These are phyloP conservation scores for Globisporangium ultimum DNA, from an alignment of 352 stramenopile species.

Conservation along the genomic window DNA sequence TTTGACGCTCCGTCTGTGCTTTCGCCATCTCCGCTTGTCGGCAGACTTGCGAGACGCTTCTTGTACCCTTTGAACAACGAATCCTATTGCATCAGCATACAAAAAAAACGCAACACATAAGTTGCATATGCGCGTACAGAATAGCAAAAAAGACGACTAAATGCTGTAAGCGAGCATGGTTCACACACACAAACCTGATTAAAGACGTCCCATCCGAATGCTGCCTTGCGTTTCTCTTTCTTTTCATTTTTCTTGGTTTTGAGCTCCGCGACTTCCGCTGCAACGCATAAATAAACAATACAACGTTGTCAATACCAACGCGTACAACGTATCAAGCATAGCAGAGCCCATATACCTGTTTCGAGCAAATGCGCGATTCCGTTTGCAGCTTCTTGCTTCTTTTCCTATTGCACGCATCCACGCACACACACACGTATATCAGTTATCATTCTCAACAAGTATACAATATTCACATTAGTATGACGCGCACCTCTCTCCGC, in stretches of 20 bases:
- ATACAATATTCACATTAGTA: not conserved
- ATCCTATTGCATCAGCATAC: slow-evolving; percentile 25
- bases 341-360: slow-evolving; percentile 30
- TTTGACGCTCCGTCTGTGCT: slow-evolving; percentile 7
- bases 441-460: not conserved
- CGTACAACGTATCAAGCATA: not conserved
- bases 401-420: slow-evolving; percentile 31
- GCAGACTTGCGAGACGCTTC: slow-evolving; percentile 65
- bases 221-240: slow-evolving; percentile 78
- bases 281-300: slow-evolving; percentile 5
- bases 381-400: slow-evolving; percentile 36
- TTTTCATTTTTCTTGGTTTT: slow-evolving; percentile 67
- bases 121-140: no score
- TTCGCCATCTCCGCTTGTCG: slow-evolving; percentile 23
- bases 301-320: not conserved
- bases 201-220: slow-evolving; percentile 84
- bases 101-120: not conserved
- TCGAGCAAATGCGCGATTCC: slow-evolving; percentile 62
- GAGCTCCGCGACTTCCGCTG: slow-evolving; percentile 46
- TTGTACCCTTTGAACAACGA: slow-evolving; percentile 85
- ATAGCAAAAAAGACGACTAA: no score
- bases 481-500: slow-evolving; percentile 38
- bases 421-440: not conserved
- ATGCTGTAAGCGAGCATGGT: no score
- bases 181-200: slow-evolving; percentile 39